Conservation (phyloP, 495 filamentous ascomycete genomes). For the Eremomyces bilateralis region DNA sequence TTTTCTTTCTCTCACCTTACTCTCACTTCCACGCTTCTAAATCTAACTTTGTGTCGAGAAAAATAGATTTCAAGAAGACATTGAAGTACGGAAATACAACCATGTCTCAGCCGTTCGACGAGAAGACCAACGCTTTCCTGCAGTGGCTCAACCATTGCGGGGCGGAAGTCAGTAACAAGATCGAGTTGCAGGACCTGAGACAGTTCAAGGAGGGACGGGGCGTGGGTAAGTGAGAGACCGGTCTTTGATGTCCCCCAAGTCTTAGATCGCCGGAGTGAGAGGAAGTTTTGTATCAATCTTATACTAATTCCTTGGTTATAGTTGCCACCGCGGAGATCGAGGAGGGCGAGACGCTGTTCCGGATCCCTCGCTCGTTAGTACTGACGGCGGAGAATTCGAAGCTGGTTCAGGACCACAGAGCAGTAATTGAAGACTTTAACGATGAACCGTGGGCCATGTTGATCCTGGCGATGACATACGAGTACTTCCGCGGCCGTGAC, state of each 20-base stretch:
- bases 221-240: slow-evolving; percentile 27
- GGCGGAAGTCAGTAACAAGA: slow-evolving; percentile 31
- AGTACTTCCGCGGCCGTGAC: slow-evolving; percentile 34
- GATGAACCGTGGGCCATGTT: slow-evolving; percentile 35
- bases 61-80: too few relatives aligned
- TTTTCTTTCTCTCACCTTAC: too few relatives aligned
- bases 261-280: too few relatives aligned
- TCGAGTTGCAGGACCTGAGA: slow-evolving; percentile 32
- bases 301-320: slow-evolving; percentile 14
- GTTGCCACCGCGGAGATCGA: slow-evolving; percentile 34
- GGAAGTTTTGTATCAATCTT: too few relatives aligned
- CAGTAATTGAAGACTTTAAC: slow-evolving; percentile 8
- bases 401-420: slow-evolving; percentile 5
- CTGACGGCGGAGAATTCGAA: slow-evolving; percentile 22
- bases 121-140: slow-evolving; percentile 28
- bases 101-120: too few relatives aligned
- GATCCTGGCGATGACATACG: slow-evolving; percentile 64
- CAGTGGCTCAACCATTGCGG: slow-evolving; percentile 31
- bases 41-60: too few relatives aligned
- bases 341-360: slow-evolving; percentile 44
- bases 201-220: slow-evolving; percentile 31
- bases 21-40: too few relatives aligned
- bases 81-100: too few relatives aligned
- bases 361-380: slow-evolving; percentile 32
- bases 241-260: too few relatives aligned